These are phyloP conservation scores for Penicillium fuscoglaucum DNA, from an alignment of 2,329 filamentous ascomycete genomes.

Conservation along the genomic window DNA sequence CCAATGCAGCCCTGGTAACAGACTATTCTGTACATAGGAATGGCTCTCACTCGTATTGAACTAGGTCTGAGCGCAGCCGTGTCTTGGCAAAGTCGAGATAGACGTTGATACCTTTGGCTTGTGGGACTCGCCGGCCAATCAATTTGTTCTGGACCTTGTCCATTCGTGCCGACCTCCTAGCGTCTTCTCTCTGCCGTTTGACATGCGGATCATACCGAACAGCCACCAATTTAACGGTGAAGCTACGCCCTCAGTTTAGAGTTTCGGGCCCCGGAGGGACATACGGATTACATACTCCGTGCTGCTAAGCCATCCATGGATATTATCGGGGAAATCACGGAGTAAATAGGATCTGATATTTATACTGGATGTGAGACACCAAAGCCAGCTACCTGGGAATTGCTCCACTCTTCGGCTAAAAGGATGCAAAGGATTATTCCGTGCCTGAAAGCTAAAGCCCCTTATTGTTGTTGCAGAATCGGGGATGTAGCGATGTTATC, in stretches of 20 bases:
- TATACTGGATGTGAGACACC: too few relatives aligned
- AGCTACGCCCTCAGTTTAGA: not conserved
- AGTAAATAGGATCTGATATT: too few relatives aligned
- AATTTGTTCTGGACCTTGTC: not conserved
- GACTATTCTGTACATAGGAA: not conserved
- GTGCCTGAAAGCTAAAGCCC: not conserved
- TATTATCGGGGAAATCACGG: too few relatives aligned
- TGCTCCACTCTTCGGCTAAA: too few relatives aligned
- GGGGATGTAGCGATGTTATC: not conserved
- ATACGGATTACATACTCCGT: not conserved
- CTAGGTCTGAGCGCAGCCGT: not conserved
- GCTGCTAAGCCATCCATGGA: too few relatives aligned
- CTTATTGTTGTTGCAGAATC: not conserved
- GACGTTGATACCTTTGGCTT: not conserved
- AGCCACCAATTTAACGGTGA: constrained; percentile 16
- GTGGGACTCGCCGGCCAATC: not conserved
- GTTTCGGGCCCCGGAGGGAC: not conserved
- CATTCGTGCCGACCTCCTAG: constrained; percentile 5
- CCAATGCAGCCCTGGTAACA: not conserved
- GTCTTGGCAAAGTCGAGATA: not conserved
- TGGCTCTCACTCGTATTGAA: constrained; percentile 6
- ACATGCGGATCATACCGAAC: constrained; percentile 14
- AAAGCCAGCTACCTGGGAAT: too few relatives aligned
- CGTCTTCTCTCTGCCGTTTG: constrained; percentile 1
- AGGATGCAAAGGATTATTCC: not conserved